Percentiles rank a stretch among this genome's conserved stretches.
Conservation (phyloP, 139 green algal species). For the Chlorella sp. region DNA sequence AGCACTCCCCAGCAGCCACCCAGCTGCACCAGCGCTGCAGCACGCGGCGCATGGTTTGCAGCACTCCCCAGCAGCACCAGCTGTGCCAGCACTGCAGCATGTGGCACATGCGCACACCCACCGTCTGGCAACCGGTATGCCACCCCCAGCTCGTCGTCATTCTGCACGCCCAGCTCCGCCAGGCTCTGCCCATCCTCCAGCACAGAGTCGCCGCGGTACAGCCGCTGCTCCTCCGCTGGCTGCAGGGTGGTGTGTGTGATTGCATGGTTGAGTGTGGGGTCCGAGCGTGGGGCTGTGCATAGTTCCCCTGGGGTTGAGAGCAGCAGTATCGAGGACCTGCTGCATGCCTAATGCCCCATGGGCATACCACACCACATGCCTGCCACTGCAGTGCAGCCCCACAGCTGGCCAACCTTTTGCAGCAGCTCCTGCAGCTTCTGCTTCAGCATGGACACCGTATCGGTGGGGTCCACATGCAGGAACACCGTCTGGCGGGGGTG, state of each 20-base stretch:
- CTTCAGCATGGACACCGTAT: slow-evolving; percentile 80
- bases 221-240: slow-evolving; percentile 73
- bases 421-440: slow-evolving; percentile 85
- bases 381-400: too few relatives aligned
- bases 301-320: too few relatives aligned
- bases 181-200: slow-evolving; percentile 85
- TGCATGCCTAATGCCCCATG: too few relatives aligned
- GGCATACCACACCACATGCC: too few relatives aligned
- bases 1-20: neutral
- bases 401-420: slow-evolving; percentile 63
- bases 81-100: neutral
- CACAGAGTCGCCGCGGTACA: slow-evolving; percentile 58
- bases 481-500: slow-evolving; percentile 79
- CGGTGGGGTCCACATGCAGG: slow-evolving; percentile 84
- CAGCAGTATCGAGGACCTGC: too few relatives aligned
- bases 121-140: slow-evolving; percentile 64
- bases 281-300: neutral
- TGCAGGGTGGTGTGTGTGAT: slow-evolving; percentile 20
- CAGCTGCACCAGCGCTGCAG: neutral
- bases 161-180: slow-evolving; percentile 84
- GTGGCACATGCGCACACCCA: neutral
- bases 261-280: too few relatives aligned
- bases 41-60: neutral
- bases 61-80: neutral
- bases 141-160: slow-evolving; percentile 84